Evolutionary conservation across 2,329 filamentous ascomycete genomes (phyloP), one percentile per base, ranked within the genome.

Genomic region (Ophiostoma himal-ulmi): DNA sequence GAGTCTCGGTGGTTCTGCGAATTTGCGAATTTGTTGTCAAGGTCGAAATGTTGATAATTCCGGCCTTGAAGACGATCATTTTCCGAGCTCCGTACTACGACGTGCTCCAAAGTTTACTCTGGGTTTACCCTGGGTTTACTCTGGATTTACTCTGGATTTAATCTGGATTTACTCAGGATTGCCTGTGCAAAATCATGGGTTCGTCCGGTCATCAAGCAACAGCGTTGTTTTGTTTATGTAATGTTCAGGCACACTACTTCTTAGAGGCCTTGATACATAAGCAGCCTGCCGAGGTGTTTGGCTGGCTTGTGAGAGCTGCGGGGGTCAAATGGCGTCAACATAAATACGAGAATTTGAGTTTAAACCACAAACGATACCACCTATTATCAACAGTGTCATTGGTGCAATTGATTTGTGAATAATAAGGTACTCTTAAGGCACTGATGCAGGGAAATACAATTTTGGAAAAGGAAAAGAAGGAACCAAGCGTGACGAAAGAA

Each of bases 231-330:
- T 3, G 13, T 57, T 57, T 57, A 57, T 57, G 52, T 57, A 57
- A 57, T 10, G 22, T n/a, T 20, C 52, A 54, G 52, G 52, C 52
- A 20, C 52, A 26, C n/a, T 11, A 57, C 54, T 34, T 17, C 26
- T 7, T 11, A 5, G 26, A 34, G 13, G 11, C n/a, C 8, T 57
- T 10, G 17, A n/a, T 26, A 11, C 11, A 14, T 13, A 22, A 22
- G n/a, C 17, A 26, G 11, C 17, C 22, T 60, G n/a, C 57, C 57
- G 57, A 60, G 57, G 57, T 34, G 22, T 60, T 22, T 7, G 8
- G n/a, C 14, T 60, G 57, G 57, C 57, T 60, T 34, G 57, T 60
- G 57, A 60, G 57, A 60, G 57, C 57, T 60, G 57, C 57, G 57
- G 57, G 57, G 22, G 57, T 60, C 57, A 34, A 34, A 60, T 57